Evolutionary conservation across 2,329 filamentous ascomycete species (phyloP).

Genomic region (Rhynchosporium agropyri): DNA sequence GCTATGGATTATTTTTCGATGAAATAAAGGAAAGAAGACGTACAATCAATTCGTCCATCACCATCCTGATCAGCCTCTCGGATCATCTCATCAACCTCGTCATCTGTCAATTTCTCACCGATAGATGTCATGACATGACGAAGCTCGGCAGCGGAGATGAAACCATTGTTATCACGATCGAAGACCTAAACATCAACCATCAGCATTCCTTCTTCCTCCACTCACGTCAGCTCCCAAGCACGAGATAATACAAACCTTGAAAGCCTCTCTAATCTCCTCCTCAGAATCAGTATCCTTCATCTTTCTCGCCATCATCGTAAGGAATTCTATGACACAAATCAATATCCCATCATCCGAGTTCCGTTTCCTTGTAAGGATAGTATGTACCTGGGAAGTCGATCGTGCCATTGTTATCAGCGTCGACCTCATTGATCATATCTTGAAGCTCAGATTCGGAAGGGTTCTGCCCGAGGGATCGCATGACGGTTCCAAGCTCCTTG

Average conservation of each 20-base stretch:
- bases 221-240: not conserved
- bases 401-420: slow-evolving; percentile 89
- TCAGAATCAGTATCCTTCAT: slow-evolving; percentile 94
- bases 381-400: slow-evolving; percentile 84
- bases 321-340: slow-evolving; percentile 65
- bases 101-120: slow-evolving; percentile 87
- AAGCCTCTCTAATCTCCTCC: slow-evolving; percentile 86
- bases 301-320: slow-evolving; percentile 93
- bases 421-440: slow-evolving; percentile 94
- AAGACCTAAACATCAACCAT: slow-evolving; percentile 59
- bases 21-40: slow-evolving; percentile 1
- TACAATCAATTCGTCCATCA: slow-evolving; percentile 87
- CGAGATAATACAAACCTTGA: slow-evolving; percentile 62
- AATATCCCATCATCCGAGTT: slow-evolving; percentile 34
- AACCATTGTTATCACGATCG: slow-evolving; percentile 89
- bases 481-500: slow-evolving; percentile 87
- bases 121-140: slow-evolving; percentile 93
- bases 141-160: slow-evolving; percentile 85
- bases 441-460: slow-evolving; percentile 87
- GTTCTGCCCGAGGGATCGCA: slow-evolving; percentile 89
- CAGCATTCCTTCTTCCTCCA: slow-evolving; percentile 3
- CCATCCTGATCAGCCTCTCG: slow-evolving; percentile 88
- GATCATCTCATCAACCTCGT: slow-evolving; percentile 93
- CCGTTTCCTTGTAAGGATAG: not conserved
- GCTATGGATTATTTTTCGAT: slow-evolving; percentile 35